Conservation (phyloP, 139 green algal species). For the Chlamydomonas schloesseri region DNA sequence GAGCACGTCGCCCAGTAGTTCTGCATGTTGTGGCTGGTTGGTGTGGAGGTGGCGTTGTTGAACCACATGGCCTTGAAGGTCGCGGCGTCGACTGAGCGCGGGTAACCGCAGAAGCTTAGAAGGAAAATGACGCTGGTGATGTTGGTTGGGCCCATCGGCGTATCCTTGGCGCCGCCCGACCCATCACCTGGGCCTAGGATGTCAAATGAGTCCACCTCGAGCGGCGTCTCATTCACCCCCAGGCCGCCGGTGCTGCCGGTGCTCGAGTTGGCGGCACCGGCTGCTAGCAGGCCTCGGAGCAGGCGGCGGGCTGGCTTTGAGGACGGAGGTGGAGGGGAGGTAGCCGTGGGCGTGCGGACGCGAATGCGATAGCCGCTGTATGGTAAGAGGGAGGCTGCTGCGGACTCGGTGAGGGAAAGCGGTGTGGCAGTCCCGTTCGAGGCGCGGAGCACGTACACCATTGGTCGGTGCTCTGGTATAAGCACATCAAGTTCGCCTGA, state of each 20-base stretch:
- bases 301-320: background rate
- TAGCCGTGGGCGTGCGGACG: background rate
- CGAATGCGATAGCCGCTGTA: background rate
- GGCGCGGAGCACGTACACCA: background rate
- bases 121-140: constrained; percentile 2
- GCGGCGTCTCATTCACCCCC: too few species aligned
- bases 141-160: background rate
- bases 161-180: background rate
- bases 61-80: background rate
- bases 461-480: background rate
- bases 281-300: background rate
- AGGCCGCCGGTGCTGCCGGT: too few species aligned
- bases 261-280: too few species aligned
- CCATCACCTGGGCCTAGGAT: background rate
- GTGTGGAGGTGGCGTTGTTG: background rate
- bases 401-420: background rate
- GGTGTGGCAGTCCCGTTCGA: background rate
- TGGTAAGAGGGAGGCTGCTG: background rate
- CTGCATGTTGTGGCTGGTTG: background rate
- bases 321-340: background rate
- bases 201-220: background rate
- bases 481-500: constrained; percentile 19
- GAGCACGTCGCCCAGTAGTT: constrained; percentile 1
- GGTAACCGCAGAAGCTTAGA: constrained; percentile 1
- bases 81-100: background rate